Base-by-base conservation (phyloP, 192 early-diverging fungal species). In the Hyaloraphidium curvatum region DNA sequence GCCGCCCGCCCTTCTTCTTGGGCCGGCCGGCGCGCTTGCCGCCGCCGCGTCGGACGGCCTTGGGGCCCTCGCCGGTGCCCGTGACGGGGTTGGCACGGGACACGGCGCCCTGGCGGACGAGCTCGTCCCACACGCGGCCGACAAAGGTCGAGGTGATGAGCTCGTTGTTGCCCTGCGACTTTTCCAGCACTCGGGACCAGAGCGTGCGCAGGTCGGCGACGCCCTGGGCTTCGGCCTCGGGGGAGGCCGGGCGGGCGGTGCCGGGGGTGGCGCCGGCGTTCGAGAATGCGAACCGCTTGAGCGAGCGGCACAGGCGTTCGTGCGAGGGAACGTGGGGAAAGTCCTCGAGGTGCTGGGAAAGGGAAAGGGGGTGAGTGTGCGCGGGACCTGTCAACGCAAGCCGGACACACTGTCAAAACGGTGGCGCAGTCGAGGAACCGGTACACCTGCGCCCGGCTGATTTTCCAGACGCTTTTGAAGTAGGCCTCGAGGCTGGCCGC, bases 281-380 rank as follows among this genome's bases (percentile, higher is more conserved):
- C n/a, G n/a, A n/a, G n/a, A n/a, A n/a, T n/a, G 43, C 43, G 22
- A 72, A 54, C 2, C 58, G 50, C 52, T 73, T 73, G 16, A 74
- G 55, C 7, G 72, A 69, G 0, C 72, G 61, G 50, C 72, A 74
- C 7, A 74, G 64, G 7, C 72, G 66, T 53, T 74, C 72, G 22
- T 67, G 69, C 11, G 61, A 65, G 19, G 72, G 72, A n/a, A 58
- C 61, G 11, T 59, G 52, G 1, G 41, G 7, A 50, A 74, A 74
- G 16, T 53, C 62, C 3, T 69, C 67, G 26, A 74, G 58, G 33
- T 68, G 62, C 61, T 71, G 50, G 35, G 35, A 58, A 14, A 25
- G 5, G 23, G 14, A 37, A 21, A 22, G 48, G 19, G 9, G 28
- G 28, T 53, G 5, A 31, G 59, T 14, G 30, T 14, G 2, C 29